Percentiles rank a stretch among this genome's conserved stretches.
Conservation (phyloP, 768 basidiomycete genomes). For the Lactarius psammicola region DNA sequence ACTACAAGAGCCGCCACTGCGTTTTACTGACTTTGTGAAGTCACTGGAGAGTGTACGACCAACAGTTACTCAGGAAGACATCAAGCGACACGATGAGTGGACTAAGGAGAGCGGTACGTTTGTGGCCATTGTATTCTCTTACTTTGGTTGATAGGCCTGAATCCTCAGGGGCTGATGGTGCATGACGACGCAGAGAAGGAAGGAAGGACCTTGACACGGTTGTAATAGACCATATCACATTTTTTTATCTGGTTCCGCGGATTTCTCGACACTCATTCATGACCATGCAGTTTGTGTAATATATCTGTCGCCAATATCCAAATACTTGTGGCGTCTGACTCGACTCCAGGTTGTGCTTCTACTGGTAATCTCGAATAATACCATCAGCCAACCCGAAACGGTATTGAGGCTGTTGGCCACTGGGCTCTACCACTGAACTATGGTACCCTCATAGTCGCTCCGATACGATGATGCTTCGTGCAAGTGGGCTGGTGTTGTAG, state of each 20-base stretch:
- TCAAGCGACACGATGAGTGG: constrained; percentile 80
- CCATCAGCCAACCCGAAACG: no score
- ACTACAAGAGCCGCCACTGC: constrained; percentile 83
- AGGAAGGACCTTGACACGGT: constrained; percentile 12
- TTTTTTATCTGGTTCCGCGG: constrained; percentile 17
- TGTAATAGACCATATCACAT: constrained; percentile 7
- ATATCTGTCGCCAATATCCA: constrained; percentile 18
- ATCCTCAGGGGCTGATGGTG: constrained; percentile 24
- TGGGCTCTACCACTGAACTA: no score
- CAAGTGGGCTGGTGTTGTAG: no score
- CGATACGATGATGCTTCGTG: no score
- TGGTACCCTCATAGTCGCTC: no score
- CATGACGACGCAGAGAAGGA: constrained; percentile 11
- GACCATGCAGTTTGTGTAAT: constrained; percentile 18
- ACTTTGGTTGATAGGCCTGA: constrained; percentile 6
- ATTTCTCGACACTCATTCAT: constrained; percentile 7
- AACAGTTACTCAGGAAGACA: constrained; percentile 87
- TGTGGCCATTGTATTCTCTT: background rate
- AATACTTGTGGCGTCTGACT: constrained; percentile 1
- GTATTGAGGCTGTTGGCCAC: no score
- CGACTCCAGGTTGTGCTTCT: background rate
- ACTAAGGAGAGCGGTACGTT: constrained; percentile 75
- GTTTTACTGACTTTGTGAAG: constrained; percentile 75
- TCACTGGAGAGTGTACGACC: constrained; percentile 76
- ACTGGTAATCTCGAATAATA: no score